Base-by-base conservation (phyloP, 2,329 filamentous ascomycete species). In the Alternaria infectoria region DNA sequence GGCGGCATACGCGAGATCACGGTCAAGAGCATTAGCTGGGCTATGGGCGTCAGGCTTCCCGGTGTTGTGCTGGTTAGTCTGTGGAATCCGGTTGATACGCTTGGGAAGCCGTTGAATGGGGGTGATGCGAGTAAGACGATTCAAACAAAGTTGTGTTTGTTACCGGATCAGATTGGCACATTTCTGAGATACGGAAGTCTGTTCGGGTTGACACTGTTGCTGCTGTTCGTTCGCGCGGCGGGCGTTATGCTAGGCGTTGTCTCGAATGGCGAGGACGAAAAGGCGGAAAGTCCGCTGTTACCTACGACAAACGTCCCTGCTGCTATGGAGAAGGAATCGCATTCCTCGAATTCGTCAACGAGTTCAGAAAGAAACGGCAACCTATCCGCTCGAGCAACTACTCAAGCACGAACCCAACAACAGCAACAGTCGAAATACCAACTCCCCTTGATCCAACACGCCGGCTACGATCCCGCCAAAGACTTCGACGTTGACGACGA, bases 1-100 rank as follows among this genome's bases (percentile, higher is more conserved):
- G 85, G 84, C 52, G 83, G 82, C 6, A 83, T 87, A 23, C 80
- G 81, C 23, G 96, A 99, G 78, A 96, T 97, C 68, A 99, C 96
- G 0, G 93, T 98, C 72, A 99, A 99, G 82, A 94, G 91, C 74
- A 89, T 96, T 69, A 96, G 90, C 74, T 97, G 95, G 93, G 93
- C 93, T 17, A 98, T 98, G 96, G 94, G 96, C 9, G 92, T 99
- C 1, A 87, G 92, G 1, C 90, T 87, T 6, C 96, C 96, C 0
- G 96, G 93, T 0, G 96, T 99, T 70, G 83, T 96, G 66, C 89
- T 97, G 82, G 87, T 93, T 44, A 97, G 93, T 77, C 84, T 99
- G 60, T 97, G 93, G 88, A 98, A 99, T 76, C 96, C 96, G 0
- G 86, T 98, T 58, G 91, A 94, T 71, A 82, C 81, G 12, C 61